Base-by-base conservation (phyloP, 2,329 filamentous ascomycete species). In the Diaporthe amygdali region DNA sequence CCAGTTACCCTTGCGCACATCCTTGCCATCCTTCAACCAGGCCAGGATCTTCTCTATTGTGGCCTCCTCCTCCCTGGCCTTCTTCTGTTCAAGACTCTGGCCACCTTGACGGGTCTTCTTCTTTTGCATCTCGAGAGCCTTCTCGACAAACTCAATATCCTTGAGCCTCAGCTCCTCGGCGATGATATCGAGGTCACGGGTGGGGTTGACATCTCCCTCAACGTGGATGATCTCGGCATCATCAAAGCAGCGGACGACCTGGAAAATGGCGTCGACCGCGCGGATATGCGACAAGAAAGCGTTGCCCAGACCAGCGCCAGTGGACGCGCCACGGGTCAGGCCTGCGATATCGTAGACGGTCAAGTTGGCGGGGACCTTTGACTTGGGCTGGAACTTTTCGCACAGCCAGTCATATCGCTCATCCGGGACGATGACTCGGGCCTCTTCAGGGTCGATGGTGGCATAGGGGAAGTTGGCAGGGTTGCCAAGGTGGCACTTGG, bases 201-300 rank as follows among this genome's bases (percentile, higher is more conserved):
- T 90, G 41, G 96, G 97, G 85, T 99, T 94, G 78, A 99, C 97
- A 79, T 99, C 96, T 81, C 96, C 97, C 88, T 99, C 97, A 76
- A 99, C 95, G 89, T 99, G 96, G 78, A 98, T 98, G 79, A 99
- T 99, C 85, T 99, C 96, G 72, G 96, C 96, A 87, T 99, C 96
- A 81, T 99, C 97, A 85, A 99, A 98, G 86, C 94, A 97, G 78
- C 95, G 92, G 46, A 98, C 95, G 54, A 98, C 95, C 84, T 97
- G 94, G 88, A 97, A 98, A 84, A 98, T 97, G 83, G 95, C 95
- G 87, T 98, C 95, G 83, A 98, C 95, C 68, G 96, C 96, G 81
- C 97, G 94, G 78, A 99, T 99, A 84, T 99, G 96, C 46, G 96
- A 98, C 86, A 99, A 87, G 91, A 99, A 99, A 77, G 96, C 90